Evolutionary conservation across 768 basidiomycete genomes (phyloP), one percentile per base, ranked within the genome.

Genomic region (Leccinum variicolor): DNA sequence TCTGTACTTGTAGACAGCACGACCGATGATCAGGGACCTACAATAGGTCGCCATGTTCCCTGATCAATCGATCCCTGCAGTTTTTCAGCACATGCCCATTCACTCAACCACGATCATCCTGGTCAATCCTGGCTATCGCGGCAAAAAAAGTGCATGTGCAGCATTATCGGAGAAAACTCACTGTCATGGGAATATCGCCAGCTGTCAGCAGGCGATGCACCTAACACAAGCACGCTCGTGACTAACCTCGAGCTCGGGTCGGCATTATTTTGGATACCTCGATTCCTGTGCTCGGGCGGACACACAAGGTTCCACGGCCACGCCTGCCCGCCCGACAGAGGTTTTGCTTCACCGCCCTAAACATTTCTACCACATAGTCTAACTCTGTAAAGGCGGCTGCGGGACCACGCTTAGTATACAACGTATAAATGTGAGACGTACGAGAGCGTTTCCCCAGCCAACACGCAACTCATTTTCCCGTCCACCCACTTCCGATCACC

Each of bases 371-470:
- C n/a, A 17, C 34, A 50, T 25, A 48, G 17, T 31, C 21, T 46
- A 15, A 14, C 21, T 23, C 45, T 41, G 39, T 19, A 5, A 9
- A 41, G n/a, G 39, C 9, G 49, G 6, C 23, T 29, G 25, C 17
- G 34, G 19, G 52, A 31, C 53, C 31, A 17, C 1, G 39, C 36
- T 6, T 34, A 2, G 28, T 6, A 26, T 21, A 36, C 25, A 45
- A 48, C 39, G n/a, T 58, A 64, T 70, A 69, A 64, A 66, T 57
- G 46, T 49, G 14, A 15, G 3, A 26, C 36, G 4, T 50, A 5
- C 17, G 19, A 21, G 21, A 1, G 26, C 21, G 5, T 46, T 15
- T 25, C 33, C 26, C 19, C 55, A 62, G 10, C 39, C 17, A 3
- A 33, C 3, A 25, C 50, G 19, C 50, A 19, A 41, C 10, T 10